These are phyloP conservation scores for Cadophora sp. DNA, from an alignment of 2,329 filamentous ascomycete genomes.

Conservation along the genomic window DNA sequence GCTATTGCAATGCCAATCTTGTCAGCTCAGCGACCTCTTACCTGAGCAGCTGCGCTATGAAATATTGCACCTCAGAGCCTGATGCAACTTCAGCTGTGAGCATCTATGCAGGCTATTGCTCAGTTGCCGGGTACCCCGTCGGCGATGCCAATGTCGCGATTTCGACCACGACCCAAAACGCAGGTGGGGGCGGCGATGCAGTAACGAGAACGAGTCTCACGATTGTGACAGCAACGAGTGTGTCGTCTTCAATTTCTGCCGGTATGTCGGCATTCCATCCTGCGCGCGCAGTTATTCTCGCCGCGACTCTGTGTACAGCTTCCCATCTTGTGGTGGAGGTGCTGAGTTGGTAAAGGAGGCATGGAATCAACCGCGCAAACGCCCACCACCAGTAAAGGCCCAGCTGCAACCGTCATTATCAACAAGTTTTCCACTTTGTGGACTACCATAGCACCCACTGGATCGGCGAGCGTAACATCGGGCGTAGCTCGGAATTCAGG, in stretches of 20 bases:
- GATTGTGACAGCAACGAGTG: too few relatives aligned
- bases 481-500: neutral
- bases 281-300: too few relatives aligned
- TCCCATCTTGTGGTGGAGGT: too few relatives aligned
- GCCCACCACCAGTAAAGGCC: too few relatives aligned
- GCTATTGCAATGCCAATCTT: constrained; percentile 1
- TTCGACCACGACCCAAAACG: neutral
- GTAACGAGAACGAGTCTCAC: too few relatives aligned
- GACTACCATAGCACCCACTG: neutral
- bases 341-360: too few relatives aligned
- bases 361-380: too few relatives aligned
- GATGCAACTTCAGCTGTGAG: neutral
- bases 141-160: neutral
- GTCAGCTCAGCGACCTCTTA: neutral
- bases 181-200: too few relatives aligned
- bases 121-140: neutral
- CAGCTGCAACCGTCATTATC: too few relatives aligned
- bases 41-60: neutral
- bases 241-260: too few relatives aligned
- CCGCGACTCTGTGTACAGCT: too few relatives aligned
- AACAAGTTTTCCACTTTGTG: neutral
- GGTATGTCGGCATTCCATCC: too few relatives aligned
- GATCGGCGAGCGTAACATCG: neutral
- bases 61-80: neutral
- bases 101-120: neutral